A percentile compares a stretch with the other conserved stretches of the same genome.
phyloP scores from a whole-genome alignment of 2,329 filamentous ascomycete species.

The Madurella fahalii region DNA sequence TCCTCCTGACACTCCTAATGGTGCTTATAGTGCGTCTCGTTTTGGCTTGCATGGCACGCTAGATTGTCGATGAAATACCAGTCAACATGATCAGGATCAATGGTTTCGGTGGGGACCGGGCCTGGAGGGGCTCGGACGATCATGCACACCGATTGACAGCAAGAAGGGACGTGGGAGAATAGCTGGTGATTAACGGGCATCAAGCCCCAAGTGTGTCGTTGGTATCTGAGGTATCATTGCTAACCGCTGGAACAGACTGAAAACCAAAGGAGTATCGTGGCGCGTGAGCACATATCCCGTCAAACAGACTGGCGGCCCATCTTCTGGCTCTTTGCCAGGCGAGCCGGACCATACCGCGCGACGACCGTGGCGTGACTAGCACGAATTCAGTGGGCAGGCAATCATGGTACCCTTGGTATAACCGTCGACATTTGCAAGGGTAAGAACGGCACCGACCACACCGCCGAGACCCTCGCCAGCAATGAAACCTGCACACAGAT shows the following conservation, averaged over 20 bases:
- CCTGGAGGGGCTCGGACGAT: too few relatives aligned
- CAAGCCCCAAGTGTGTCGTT: constrained; percentile 5
- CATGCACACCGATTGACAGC: background rate
- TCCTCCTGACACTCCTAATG: too few relatives aligned
- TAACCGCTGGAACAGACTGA: background rate
- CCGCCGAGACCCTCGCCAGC: constrained; percentile 61
- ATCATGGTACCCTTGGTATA: constrained; percentile 20
- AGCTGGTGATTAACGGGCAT: constrained; percentile 5
- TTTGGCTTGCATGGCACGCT: too few relatives aligned
- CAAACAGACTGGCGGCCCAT: too few relatives aligned
- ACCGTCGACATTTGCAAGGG: constrained; percentile 26
- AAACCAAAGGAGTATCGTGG: constrained; percentile 1
- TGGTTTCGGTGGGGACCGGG: background rate
- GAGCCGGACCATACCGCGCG: too few relatives aligned
- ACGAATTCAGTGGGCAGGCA: constrained; percentile 23
- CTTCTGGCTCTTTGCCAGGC: too few relatives aligned
- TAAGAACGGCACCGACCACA: constrained; percentile 39
- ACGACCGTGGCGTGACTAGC: constrained; percentile 15
- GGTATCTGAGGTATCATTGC: constrained; percentile 11
- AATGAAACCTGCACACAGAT: constrained; percentile 50
- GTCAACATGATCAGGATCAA: background rate
- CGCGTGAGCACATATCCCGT: background rate
- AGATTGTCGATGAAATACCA: background rate
- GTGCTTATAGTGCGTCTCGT: too few relatives aligned
- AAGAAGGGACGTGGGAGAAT: background rate